phyloP scores from a whole-genome alignment of 2,329 filamentous ascomycete species.

The Aspergillus puulaauensis region DNA sequence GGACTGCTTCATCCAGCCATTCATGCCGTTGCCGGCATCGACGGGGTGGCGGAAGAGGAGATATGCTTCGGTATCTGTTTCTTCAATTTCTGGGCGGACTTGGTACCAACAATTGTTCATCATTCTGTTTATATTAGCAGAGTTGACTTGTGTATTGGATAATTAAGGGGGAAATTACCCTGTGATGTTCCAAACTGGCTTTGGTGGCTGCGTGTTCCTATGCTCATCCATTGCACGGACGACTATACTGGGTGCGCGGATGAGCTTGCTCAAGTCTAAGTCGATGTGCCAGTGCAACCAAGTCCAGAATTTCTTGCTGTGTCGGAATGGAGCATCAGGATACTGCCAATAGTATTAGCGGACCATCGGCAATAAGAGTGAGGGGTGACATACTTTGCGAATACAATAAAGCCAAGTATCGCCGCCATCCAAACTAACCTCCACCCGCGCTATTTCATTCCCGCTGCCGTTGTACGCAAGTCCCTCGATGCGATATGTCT shows the following conservation, averaged over 20 bases:
- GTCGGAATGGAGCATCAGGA: conserved; percentile 49
- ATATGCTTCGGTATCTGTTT: conserved; percentile 30
- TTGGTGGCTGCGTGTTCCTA: conserved; percentile 52
- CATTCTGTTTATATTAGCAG: conserved; percentile 36
- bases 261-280: conserved; percentile 45
- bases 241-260: conserved; percentile 43
- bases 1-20: conserved; percentile 54
- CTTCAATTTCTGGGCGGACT: conserved; percentile 42
- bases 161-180: neutral
- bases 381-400: conserved; percentile 23
- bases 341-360: conserved; percentile 28
- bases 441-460: conserved; percentile 51
- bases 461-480: conserved; percentile 54
- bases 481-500: conserved; percentile 47
- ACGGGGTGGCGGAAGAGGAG: conserved; percentile 49
- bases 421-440: conserved; percentile 50
- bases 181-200: conserved; percentile 47
- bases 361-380: neutral
- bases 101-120: conserved; percentile 57
- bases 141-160: too few species aligned
- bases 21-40: conserved; percentile 44
- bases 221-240: conserved; percentile 52
- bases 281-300: conserved; percentile 57
- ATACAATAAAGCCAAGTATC: conserved; percentile 51
- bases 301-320: conserved; percentile 56